Percentiles rank a stretch among this genome's conserved stretches.
These are phyloP conservation scores for Pseudevernia furfuracea DNA, from an alignment of 495 filamentous ascomycete species.

Conservation along the genomic window DNA sequence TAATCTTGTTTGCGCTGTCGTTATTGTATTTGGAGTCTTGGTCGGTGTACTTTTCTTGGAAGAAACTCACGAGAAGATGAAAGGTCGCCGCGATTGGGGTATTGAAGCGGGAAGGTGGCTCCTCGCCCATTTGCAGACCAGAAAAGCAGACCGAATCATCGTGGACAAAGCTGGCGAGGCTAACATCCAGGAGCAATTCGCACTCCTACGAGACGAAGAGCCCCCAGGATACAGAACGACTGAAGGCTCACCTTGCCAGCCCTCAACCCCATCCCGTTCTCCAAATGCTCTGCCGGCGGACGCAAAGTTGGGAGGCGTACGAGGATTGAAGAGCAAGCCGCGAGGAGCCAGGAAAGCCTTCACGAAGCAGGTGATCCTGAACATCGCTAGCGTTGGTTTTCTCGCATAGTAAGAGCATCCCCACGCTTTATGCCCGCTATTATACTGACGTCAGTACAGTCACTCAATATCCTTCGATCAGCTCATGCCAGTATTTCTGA, in stretches of 20 bases:
- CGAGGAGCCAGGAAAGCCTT: conserved; percentile 50
- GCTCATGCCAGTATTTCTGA: conserved; percentile 85
- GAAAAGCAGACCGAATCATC: conserved; percentile 17
- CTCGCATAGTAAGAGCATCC: conserved; percentile 76
- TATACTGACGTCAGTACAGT: conserved; percentile 41
- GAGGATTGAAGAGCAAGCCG: conserved; percentile 17
- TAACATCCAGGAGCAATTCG: conserved; percentile 36
- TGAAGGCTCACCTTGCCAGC: conserved; percentile 55
- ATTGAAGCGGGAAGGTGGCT: conserved; percentile 71
- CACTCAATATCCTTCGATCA: conserved; percentile 91
- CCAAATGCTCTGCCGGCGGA: conserved; percentile 30
- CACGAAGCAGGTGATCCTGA: conserved; percentile 70
- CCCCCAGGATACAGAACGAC: conserved; percentile 59
- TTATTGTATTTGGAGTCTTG: conserved; percentile 69
- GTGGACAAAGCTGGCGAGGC: conserved; percentile 30
- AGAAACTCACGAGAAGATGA: conserved; percentile 87
- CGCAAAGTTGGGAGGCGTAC: background rate
- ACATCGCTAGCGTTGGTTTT: conserved; percentile 84
- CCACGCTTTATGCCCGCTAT: conserved; percentile 11
- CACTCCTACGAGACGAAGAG: conserved; percentile 50
- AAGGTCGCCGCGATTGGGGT: conserved; percentile 64
- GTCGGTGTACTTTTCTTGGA: conserved; percentile 87
- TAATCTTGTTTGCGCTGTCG: conserved; percentile 78
- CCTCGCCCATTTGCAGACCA: conserved; percentile 41
- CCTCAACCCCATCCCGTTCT: conserved; percentile 52